Percentiles rank a stretch among this genome's conserved stretches.
Conservation (phyloP, 768 basidiomycete species). For the Pleurotus sapidus region DNA sequence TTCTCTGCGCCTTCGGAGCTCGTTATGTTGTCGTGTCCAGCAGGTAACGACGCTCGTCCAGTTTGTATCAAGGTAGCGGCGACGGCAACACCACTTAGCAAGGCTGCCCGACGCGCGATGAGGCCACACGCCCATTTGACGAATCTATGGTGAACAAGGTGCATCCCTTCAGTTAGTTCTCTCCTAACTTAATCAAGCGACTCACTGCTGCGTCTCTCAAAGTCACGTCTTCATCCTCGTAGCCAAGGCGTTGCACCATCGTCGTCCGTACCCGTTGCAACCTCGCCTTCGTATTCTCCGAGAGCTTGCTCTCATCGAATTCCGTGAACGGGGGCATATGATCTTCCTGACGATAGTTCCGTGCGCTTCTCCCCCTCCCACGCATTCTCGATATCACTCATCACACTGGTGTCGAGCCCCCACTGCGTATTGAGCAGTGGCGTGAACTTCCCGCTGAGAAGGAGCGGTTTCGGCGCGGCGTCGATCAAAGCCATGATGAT, state of each 20-base stretch:
- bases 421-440: constrained; percentile 80
- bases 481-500: constrained; percentile 82
- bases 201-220: constrained; percentile 56
- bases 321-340: constrained; percentile 32
- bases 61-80: constrained; percentile 87
- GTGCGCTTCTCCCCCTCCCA: constrained; percentile 49
- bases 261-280: constrained; percentile 58
- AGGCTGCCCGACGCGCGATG: constrained; percentile 80
- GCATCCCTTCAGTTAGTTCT: constrained; percentile 19
- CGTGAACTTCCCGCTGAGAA: constrained; percentile 83
- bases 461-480: constrained; percentile 61
- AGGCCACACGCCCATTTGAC: constrained; percentile 78
- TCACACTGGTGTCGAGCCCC: constrained; percentile 91
- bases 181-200: background rate
- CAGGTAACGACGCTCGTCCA: constrained; percentile 53
- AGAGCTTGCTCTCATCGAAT: constrained; percentile 30
- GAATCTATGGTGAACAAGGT: constrained; percentile 51
- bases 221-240: constrained; percentile 52
- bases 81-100: constrained; percentile 83
- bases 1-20: constrained; percentile 11
- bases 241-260: constrained; percentile 60
- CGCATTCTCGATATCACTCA: constrained; percentile 79
- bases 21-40: constrained; percentile 27
- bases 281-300: constrained; percentile 28
- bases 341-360: constrained; percentile 37